Base-by-base conservation (phyloP, 2,329 filamentous ascomycete genomes). In the Niveomyces coronatus region DNA sequence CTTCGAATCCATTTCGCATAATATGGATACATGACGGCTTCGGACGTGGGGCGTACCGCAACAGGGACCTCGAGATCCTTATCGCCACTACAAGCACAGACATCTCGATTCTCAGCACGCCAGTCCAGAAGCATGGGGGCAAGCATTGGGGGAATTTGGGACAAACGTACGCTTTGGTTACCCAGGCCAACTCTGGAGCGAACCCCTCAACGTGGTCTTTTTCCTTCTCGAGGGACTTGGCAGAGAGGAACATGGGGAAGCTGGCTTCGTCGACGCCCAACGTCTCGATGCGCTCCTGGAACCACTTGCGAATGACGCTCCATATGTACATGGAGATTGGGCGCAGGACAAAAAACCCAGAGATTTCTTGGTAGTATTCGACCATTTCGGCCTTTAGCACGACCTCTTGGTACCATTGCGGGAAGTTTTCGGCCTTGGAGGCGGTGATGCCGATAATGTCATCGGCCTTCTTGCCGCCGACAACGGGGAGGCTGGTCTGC, bases 141-240 rank as follows among this genome's bases (percentile, higher is more conserved):
- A 30, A 14, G 31, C 20, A 35, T 20, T n/a, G 33, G 23, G 11
- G 8, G 15, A n/a, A 7, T 16, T n/a, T 22, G 35, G 40, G 28
- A 35, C 15, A 14, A 20, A 67, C 74, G 63, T 62, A 81, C 70
- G 81, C 84, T 61, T 85, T 85, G 37, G 85, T 91, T 19, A 91
- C 85, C 85, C 85, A 91, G 40, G 85, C 85, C 48, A 91, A 74
- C 61, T 91, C 85, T 23, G 91, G 88, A 37, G 91, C 91, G 60
- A 98, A 98, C n/a, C 91, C 91, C 62, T 98, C 89, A 45, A 98
- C 84, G 61, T 98, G 91, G 53, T 91, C 85, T 73, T 95, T 95
- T 64, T 95, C 88, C 58, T 75, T 76, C 57, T 77, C 73, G 47
- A 98, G 67, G 28, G 93, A 93, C 64, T 93, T 93, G 55, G 85